These are phyloP conservation scores for Golubevia pallescens DNA, from an alignment of 1,284 basidiomycete species.

Conservation along the genomic window DNA sequence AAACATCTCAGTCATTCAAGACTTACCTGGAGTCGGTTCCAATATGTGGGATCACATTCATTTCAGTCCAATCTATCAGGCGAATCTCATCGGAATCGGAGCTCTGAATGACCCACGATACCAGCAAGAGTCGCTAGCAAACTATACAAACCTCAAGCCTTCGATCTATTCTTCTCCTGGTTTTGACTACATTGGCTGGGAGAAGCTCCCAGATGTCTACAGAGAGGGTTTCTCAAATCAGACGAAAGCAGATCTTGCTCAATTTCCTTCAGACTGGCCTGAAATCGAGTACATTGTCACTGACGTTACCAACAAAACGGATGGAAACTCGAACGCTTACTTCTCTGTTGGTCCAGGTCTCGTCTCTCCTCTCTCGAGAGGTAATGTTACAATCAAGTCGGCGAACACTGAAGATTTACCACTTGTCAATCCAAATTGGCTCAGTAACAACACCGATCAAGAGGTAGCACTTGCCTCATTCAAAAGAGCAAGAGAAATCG, in stretches of 20 bases:
- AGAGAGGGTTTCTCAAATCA: constrained; percentile 1
- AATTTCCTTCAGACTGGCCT: constrained; percentile 13
- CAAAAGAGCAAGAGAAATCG: constrained; percentile 8
- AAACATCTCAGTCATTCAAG: not conserved
- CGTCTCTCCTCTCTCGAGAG: constrained; percentile 10
- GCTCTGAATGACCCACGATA: too few relatives aligned
- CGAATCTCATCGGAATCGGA: too few relatives aligned
- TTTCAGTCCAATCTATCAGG: not conserved
- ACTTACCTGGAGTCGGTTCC: not conserved
- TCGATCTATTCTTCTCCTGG: too few relatives aligned
- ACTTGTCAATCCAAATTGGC: constrained; percentile 12
- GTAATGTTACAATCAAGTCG: constrained; percentile 9
- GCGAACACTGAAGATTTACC: constrained; percentile 3
- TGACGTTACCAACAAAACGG: not conserved
- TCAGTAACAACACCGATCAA: constrained; percentile 10
- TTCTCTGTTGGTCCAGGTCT: constrained; percentile 7
- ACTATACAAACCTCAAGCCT: too few relatives aligned
- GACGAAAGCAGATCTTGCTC: not conserved
- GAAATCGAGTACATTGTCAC: constrained; percentile 9
- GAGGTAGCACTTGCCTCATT: constrained; percentile 7
- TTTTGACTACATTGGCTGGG: not conserved
- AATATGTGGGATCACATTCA: not conserved
- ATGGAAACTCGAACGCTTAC: constrained; percentile 2
- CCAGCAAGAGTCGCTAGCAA: too few relatives aligned
- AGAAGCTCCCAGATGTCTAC: not conserved